Percentiles rank a stretch among this genome's conserved stretches.
Evolutionary conservation across 495 filamentous ascomycete species (phyloP).

Genomic region (Xeromyces bisporus): DNA sequence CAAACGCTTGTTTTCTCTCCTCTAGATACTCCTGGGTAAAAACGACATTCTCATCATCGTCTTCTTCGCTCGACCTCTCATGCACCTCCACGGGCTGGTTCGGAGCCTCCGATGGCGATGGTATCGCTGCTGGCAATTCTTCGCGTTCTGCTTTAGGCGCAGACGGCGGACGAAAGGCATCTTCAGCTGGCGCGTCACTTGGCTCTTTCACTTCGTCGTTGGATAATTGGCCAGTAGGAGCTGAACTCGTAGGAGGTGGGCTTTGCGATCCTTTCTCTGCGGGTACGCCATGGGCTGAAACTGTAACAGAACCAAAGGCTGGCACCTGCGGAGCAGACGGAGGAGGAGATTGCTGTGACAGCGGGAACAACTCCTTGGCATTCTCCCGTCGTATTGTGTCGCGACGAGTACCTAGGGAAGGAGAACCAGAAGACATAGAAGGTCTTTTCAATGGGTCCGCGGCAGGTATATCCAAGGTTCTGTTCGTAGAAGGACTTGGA

Average conservation of each 20-base stretch:
- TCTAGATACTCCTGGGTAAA: slow-evolving; percentile 35
- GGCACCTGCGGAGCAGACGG: slow-evolving; percentile 70
- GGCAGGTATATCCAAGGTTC: slow-evolving; percentile 13
- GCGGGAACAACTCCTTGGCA: slow-evolving; percentile 21
- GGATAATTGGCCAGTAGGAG: slow-evolving; percentile 26
- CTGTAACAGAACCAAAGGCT: slow-evolving; percentile 50
- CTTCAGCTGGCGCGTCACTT: too few species aligned
- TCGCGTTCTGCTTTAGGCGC: slow-evolving; percentile 20
- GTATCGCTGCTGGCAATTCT: slow-evolving; percentile 5
- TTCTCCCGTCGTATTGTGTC: slow-evolving; percentile 27
- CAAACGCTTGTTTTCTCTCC: slow-evolving; percentile 30
- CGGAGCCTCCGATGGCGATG: slow-evolving; percentile 8
- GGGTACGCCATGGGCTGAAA: slow-evolving; percentile 15
- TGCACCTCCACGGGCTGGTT: slow-evolving; percentile 11
- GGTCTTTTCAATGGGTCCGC: slow-evolving; percentile 26
- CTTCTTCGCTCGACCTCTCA: slow-evolving; percentile 27
- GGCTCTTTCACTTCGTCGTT: too few species aligned
- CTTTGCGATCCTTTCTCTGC: slow-evolving; percentile 11
- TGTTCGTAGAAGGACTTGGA: slow-evolving; percentile 10
- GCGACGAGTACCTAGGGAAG: slow-evolving; percentile 17
- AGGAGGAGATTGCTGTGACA: slow-evolving; percentile 40
- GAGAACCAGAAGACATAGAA: slow-evolving; percentile 1
- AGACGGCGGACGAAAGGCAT: neutral
- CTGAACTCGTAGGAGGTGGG: slow-evolving; percentile 12
- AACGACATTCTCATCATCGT: slow-evolving; percentile 28